phyloP scores from a whole-genome alignment of 2,329 filamentous ascomycete genomes.

The Ophiostoma fasciatum region DNA sequence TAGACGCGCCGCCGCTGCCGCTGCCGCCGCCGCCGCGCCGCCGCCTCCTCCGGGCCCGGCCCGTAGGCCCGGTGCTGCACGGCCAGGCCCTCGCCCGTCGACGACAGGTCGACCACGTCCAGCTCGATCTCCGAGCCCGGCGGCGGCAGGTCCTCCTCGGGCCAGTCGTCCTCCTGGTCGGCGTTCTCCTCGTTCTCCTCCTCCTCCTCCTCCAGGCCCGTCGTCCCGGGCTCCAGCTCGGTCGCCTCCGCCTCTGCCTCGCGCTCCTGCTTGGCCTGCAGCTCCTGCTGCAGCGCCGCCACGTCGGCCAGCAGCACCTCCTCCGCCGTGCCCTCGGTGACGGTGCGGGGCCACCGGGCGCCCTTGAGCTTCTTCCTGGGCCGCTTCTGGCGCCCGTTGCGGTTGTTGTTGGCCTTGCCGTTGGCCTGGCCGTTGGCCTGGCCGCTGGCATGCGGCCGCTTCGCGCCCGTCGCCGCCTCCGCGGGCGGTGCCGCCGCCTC shows the following conservation, averaged over 20 bases:
- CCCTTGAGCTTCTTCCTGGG: conserved; percentile 37
- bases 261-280: conserved; percentile 18
- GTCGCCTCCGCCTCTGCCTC: conserved; percentile 15
- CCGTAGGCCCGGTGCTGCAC: conserved; percentile 26
- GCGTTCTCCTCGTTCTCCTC: conserved; percentile 3
- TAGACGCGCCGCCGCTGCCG: conserved; percentile 44
- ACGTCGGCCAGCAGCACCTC: conserved; percentile 54
- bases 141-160: conserved; percentile 36
- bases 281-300: conserved; percentile 33
- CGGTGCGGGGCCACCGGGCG: conserved; percentile 36
- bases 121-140: conserved; percentile 65
- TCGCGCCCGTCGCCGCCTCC: background rate
- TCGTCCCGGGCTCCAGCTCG: conserved; percentile 6
- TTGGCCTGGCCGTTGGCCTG: background rate
- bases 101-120: conserved; percentile 69
- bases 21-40: conserved; percentile 33
- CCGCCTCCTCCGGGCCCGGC: conserved; percentile 19
- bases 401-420: conserved; percentile 8
- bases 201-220: conserved; percentile 1
- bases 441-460: conserved; percentile 8
- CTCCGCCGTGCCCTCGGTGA: conserved; percentile 47
- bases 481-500: background rate
- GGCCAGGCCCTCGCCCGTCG: conserved; percentile 82
- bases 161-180: conserved; percentile 6
- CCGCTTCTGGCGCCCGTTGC: conserved; percentile 7